These are phyloP conservation scores for Stachybotrys chartarum DNA, from an alignment of 2,329 filamentous ascomycete genomes.

Conservation along the genomic window DNA sequence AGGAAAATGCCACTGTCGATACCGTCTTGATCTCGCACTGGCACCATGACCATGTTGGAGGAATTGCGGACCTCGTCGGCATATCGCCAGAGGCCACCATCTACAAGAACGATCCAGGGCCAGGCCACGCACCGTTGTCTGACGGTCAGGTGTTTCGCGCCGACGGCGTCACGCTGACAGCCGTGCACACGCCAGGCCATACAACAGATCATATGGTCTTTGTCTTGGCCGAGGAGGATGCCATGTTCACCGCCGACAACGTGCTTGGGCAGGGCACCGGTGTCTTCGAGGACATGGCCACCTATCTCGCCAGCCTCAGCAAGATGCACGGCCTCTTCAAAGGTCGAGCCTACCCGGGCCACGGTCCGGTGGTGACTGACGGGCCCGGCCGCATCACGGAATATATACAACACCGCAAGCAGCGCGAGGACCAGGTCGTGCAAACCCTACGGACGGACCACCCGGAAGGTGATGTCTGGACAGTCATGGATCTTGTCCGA, in stretches of 20 bases:
- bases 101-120: slow-evolving; percentile 57
- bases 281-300: slow-evolving; percentile 70
- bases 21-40: slow-evolving; percentile 79
- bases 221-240: slow-evolving; percentile 67
- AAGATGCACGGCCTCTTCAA: slow-evolving; percentile 60
- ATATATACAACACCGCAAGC: slow-evolving; percentile 75
- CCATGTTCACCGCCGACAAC: slow-evolving; percentile 86
- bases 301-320: slow-evolving; percentile 62
- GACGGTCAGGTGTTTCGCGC: slow-evolving; percentile 48
- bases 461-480: slow-evolving; percentile 41
- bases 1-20: slow-evolving; percentile 63
- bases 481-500: slow-evolving; percentile 76
- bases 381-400: slow-evolving; percentile 66
- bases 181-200: slow-evolving; percentile 60
- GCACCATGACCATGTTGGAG: slow-evolving; percentile 81
- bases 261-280: slow-evolving; percentile 81
- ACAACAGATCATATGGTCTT: slow-evolving; percentile 78
- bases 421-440: slow-evolving; percentile 73
- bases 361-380: slow-evolving; percentile 72
- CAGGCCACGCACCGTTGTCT: slow-evolving; percentile 34
- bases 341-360: slow-evolving; percentile 77
- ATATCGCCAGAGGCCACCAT: slow-evolving; percentile 57
- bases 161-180: slow-evolving; percentile 59
- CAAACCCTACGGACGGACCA: slow-evolving; percentile 45
- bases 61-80: slow-evolving; percentile 60